Evolutionary conservation across 495 filamentous ascomycete species (phyloP).

Genomic region (Platismatia glauca): DNA sequence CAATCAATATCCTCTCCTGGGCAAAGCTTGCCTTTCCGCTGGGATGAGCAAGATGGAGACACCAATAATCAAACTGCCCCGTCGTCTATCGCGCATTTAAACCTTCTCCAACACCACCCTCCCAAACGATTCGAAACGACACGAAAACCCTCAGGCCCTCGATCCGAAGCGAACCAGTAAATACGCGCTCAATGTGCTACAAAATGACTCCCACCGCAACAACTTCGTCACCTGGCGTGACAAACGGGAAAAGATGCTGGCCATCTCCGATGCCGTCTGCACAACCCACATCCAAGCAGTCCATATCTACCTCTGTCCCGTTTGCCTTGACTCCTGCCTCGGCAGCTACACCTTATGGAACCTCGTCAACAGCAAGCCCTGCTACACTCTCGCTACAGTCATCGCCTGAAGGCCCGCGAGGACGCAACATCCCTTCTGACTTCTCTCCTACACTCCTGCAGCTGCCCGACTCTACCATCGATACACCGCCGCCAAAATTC

Average conservation of each 20-base stretch:
- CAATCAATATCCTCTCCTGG: not conserved
- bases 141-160: constrained; percentile 5
- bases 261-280: constrained; percentile 17
- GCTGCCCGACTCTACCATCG: constrained; percentile 48
- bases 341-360: constrained; percentile 12
- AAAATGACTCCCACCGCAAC: constrained; percentile 20
- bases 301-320: constrained; percentile 17
- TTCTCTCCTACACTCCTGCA: constrained; percentile 41
- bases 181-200: not conserved
- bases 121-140: constrained; percentile 3
- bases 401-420: constrained; percentile 43
- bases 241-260: constrained; percentile 22
- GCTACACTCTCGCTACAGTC: constrained; percentile 43
- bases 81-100: constrained; percentile 11
- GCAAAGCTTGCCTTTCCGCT: constrained; percentile 1
- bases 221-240: constrained; percentile 18
- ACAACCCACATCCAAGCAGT: constrained; percentile 3
- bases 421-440: constrained; percentile 31
- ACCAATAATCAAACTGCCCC: constrained; percentile 8
- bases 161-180: constrained; percentile 19
- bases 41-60: constrained; percentile 11
- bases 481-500: constrained; percentile 31
- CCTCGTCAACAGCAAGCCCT: constrained; percentile 34
- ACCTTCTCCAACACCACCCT: not conserved
- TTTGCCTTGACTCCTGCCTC: constrained; percentile 21